Base-by-base conservation (phyloP, 1,284 basidiomycete genomes). In the Chalciporus sp. region DNA sequence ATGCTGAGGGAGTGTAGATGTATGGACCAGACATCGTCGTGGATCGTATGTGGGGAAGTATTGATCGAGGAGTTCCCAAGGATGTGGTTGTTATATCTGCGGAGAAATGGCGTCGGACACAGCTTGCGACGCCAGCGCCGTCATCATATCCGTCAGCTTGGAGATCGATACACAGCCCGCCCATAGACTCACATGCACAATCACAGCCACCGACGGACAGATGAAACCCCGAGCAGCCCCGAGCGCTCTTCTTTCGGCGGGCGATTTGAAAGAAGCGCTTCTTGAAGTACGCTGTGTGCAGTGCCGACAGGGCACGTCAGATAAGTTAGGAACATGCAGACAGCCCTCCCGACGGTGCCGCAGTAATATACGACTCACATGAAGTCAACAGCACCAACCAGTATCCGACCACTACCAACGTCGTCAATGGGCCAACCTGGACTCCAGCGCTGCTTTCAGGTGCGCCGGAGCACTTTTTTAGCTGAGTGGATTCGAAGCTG, bases 1-100 rank as follows among this genome's bases (percentile, higher is more conserved):
- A 71, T 20, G 68, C 28, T 9, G 52, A 37, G 42, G 74, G 74
- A 1, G 67, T 68, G 45, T 73, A 79, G 29, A 75, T 58, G 58
- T 69, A 79, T 52, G 77, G 75, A 14, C 47, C 64, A 29, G 74
- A 70, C 77, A 79, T 79, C 54, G 39, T 51, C 47, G 8, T 56
- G 9, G 41, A 20, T 43, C 53, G 37, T 31, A 4, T n/a, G 28
- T 9, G 20, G 23, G 19, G n/a, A 39, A 45, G 20, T 20, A 43
- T 20, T 26, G 52, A 42, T 51, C 23, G 39, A 41, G 49, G 16
- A 49, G 33, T 45, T 2, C 10, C 14, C 7, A 28, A 33, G 5
- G 9, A 19, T 16, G 35, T 6, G 14, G 9, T n/a, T 37, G 5
- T 49, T 66, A 57, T 65, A 67, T 67, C 56, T 63, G 29, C 39